These are phyloP conservation scores for Penicillium longicatenatum DNA, from an alignment of 495 filamentous ascomycete species.

Conservation along the genomic window DNA sequence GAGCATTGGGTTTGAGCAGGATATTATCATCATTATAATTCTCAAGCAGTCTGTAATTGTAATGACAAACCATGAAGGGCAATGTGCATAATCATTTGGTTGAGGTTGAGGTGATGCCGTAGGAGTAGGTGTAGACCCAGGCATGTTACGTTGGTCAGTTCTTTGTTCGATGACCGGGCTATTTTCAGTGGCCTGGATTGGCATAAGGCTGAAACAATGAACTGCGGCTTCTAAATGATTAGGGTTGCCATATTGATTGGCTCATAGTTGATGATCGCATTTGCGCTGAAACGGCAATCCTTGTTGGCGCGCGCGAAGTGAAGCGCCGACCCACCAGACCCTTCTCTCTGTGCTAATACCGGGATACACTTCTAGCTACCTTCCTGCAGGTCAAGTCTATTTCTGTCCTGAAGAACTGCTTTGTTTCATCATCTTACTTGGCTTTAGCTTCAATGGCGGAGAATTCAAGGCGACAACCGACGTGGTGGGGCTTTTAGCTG, in stretches of 20 bases:
- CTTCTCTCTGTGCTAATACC: not conserved
- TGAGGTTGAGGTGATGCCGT: no score
- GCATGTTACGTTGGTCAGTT: not conserved
- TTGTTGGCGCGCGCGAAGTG: constrained; percentile 29
- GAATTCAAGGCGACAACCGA: constrained; percentile 5
- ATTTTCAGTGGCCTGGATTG: not conserved
- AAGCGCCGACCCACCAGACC: constrained; percentile 14
- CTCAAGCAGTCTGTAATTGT: constrained; percentile 22
- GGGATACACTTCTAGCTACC: not conserved
- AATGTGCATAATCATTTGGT: constrained; percentile 25
- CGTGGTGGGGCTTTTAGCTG: constrained; percentile 13
- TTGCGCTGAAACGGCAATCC: constrained; percentile 18
- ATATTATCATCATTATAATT: constrained; percentile 10
- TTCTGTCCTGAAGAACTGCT: constrained; percentile 2
- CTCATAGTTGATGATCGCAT: constrained; percentile 1
- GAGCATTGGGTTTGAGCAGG: constrained; percentile 22
- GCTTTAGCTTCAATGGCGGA: constrained; percentile 12
- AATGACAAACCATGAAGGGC: constrained; percentile 22
- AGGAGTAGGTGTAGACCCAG: not conserved
- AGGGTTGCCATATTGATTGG: constrained; percentile 17
- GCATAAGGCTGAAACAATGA: not conserved
- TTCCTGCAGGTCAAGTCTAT: constrained; percentile 8
- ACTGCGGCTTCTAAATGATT: not conserved
- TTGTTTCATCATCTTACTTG: constrained; percentile 22
- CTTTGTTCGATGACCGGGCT: not conserved